Base-by-base conservation (phyloP, 2,329 filamentous ascomycete species). In the Epicoccum nigrum region DNA sequence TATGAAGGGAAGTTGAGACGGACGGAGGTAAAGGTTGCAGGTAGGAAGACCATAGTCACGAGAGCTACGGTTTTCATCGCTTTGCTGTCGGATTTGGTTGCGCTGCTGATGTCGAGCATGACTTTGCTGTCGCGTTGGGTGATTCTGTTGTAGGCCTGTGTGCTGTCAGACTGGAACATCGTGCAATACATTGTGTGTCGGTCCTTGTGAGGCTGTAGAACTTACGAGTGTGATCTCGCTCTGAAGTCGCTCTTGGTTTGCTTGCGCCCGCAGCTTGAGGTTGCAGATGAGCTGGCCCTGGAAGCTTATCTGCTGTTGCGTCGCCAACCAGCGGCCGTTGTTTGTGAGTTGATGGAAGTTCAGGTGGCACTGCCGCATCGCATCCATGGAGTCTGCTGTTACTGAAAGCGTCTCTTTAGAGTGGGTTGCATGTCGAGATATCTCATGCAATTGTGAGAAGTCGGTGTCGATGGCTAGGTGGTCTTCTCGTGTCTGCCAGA, bases 11-110 rank as follows among this genome's bases (percentile, higher is more conserved):
- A 35, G n/a, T n/a, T 12, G 21, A 7, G 15, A 12, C 55, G 21
- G 9, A 60, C 60, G 4, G 62, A 63, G 20, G 59, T 8, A 25
- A 64, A 64, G 2, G 60, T 63, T 7, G 58, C 54, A 1, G 62
- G 60, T 16, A 63, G 37, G n/a, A 63, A 63, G 4, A 54, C 55
- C 56, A 64, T 63, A 3, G 52, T 61, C 5, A 64, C 58, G 6
- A 61, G 41, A 3, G 61, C 55, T 17, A 64, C 56, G 2, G 55
- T 60, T 33, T 34, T 49, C 60, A 63, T 54, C 7, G 56, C 55
- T 2, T 40, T 17, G 33, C 60, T 60, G 40, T 63, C 60, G 1
- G 20, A 23, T 23, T 33, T 58, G 13, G 58, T 49, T 43, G 60
- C 58, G 11, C 47, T 46, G 17, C 61, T 54, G 2, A 64, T 35